These are phyloP conservation scores for Eustoma russellianum DNA, from an alignment of 257 asterid genomes.

Conservation along the genomic window DNA sequence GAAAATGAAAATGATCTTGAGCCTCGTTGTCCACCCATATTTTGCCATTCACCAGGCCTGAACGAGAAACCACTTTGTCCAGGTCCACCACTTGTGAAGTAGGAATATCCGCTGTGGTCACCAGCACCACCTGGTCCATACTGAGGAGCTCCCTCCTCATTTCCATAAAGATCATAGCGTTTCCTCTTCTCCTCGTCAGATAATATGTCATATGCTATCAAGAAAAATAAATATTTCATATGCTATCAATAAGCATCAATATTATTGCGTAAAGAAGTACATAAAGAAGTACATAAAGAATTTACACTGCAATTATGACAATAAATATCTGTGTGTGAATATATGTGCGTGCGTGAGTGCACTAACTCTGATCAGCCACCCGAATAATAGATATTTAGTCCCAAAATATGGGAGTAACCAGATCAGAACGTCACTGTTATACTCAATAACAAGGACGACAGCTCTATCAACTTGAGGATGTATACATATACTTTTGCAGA, in stretches of 20 bases:
- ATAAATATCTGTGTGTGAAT: not conserved
- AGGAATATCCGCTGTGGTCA: conserved; percentile 45
- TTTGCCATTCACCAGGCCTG: conserved; percentile 66
- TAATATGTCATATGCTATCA: conserved; percentile 78
- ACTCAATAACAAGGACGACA: no score
- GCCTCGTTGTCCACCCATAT: conserved; percentile 70
- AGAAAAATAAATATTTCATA: conserved; percentile 47
- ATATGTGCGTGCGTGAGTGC: not conserved
- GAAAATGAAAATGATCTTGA: conserved; percentile 82
- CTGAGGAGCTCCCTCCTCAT: conserved; percentile 70
- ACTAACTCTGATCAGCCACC: no score
- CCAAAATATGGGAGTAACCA: no score
- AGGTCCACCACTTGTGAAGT: conserved; percentile 67
- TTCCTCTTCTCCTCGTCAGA: conserved; percentile 91
- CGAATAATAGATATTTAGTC: not conserved
- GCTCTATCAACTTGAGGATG: no score
- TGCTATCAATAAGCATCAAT: conserved; percentile 43
- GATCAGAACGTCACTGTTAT: no score
- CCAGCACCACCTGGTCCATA: conserved; percentile 55
- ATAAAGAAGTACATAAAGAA: not conserved
- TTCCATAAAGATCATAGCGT: conserved; percentile 84
- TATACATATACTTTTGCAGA: no score
- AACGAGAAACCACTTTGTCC: conserved; percentile 73
- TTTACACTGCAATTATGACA: not conserved
- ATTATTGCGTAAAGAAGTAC: not conserved